Evolutionary conservation across 2,329 filamentous ascomycete species (phyloP), one percentile per base, ranked within the genome.

Genomic region (Beauveria sp.): DNA sequence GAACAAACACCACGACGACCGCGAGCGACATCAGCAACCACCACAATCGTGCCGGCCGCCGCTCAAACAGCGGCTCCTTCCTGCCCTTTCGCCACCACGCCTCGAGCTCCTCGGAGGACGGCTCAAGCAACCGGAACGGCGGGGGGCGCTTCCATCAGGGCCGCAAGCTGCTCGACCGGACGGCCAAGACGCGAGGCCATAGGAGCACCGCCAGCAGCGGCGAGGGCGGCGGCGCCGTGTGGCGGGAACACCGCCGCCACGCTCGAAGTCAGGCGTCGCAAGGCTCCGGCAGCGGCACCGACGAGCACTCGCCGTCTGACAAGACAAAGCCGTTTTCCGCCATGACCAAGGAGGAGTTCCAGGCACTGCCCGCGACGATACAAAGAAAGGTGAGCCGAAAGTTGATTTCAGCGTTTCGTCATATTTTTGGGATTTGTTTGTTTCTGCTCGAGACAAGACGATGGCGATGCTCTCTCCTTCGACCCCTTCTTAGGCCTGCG

Each of bases 351-450:
- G 61, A 63, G 34, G 64, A 65, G 30, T 66, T 64, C 20, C 57
- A 61, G 20, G 59, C 62, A 24, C 48, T 66, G 9, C 65, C 65
- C 10, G 55, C 57, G 9, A 65, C 65, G 5, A 65, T 66, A 58
- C 64, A 63, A 51, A 64, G 65, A 60, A 66, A 66, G 63, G 65
- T 66, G 62, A 60, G 64, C 22, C 22, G n/a, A n/a, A n/a, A 16
- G 14, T 37, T 6, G 34, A 37, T 37, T 22, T 37, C 2, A 16
- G 34, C n/a, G 6, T 37, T 41, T 41, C 6, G 22, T 48, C 18
- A 9, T 26, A 24, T 48, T 30, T 28, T 28, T 56, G 24, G 46
- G 28, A 40, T 10, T 59, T 50, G 14, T 37, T 24, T 53, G 41
- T 26, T 58, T 41, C 22, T 53, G 44, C 28, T 37, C 7, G 5